Evolutionary conservation across 306 rosid genomes (phyloP).

Genomic region (Clitoria ternatea): DNA sequence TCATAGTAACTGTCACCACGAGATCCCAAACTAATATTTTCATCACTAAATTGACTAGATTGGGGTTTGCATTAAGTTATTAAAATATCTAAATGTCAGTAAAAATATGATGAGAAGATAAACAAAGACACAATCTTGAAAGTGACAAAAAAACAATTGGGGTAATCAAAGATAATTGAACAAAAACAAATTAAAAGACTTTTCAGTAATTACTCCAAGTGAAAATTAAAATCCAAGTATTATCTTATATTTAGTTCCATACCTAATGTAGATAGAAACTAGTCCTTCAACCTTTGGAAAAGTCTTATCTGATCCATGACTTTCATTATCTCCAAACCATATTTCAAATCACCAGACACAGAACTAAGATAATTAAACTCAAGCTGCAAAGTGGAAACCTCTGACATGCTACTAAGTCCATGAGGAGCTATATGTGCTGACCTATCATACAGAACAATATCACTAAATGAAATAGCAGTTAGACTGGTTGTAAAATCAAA

Average conservation of each 20-base stretch:
- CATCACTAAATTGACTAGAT: slow-evolving; percentile 72
- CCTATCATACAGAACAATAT: slow-evolving; percentile 65
- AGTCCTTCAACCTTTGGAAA: slow-evolving; percentile 91
- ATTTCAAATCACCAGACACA: slow-evolving; percentile 86
- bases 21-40: slow-evolving; percentile 89
- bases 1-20: slow-evolving; percentile 99
- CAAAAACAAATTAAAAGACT: background rate
- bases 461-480: slow-evolving; percentile 79
- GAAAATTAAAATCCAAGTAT: background rate
- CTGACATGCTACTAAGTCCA: slow-evolving; percentile 90
- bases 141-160: background rate
- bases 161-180: background rate
- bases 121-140: background rate
- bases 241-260: slow-evolving; percentile 23
- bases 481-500: slow-evolving; percentile 93
- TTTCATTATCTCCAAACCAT: slow-evolving; percentile 74
- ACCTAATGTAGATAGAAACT: slow-evolving; percentile 92
- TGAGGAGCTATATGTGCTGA: slow-evolving; percentile 82
- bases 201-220: background rate
- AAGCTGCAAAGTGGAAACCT: slow-evolving; percentile 88
- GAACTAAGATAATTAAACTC: slow-evolving; percentile 97
- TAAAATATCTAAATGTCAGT: slow-evolving; percentile 18
- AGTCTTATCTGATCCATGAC: slow-evolving; percentile 84
- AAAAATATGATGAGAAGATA: slow-evolving; percentile 15
- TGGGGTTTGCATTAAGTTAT: slow-evolving; percentile 60